Evolutionary conservation across 208 protist genomes (phyloP).

Genomic region (Leishmania tarentolae): DNA sequence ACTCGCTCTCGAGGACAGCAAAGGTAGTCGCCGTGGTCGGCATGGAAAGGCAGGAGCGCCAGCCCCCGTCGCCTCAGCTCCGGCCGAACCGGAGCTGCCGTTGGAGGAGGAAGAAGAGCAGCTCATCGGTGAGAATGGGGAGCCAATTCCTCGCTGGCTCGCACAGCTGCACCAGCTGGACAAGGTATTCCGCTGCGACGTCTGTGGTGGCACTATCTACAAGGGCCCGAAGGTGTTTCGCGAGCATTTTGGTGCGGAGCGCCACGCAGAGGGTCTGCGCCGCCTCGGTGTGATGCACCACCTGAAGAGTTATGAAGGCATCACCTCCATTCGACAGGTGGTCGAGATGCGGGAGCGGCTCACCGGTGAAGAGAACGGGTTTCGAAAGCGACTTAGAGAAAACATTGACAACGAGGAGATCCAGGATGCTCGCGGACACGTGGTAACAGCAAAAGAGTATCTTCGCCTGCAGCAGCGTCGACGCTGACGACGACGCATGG

Average conservation of each 20-base stretch:
- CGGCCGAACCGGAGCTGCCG: background rate
- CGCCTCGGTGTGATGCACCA: slow-evolving; percentile 70
- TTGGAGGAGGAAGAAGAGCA: slow-evolving; percentile 39
- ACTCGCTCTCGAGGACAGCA: slow-evolving; percentile 16
- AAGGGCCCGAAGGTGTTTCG: slow-evolving; percentile 84
- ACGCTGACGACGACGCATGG: background rate
- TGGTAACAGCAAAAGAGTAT: slow-evolving; percentile 75
- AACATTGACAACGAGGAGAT: slow-evolving; percentile 85
- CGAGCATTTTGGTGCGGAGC: slow-evolving; percentile 85
- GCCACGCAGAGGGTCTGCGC: slow-evolving; percentile 81
- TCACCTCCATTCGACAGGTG: slow-evolving; percentile 73
- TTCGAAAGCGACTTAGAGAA: slow-evolving; percentile 69
- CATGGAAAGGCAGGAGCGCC: background rate
- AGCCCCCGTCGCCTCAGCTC: background rate
- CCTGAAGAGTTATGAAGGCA: slow-evolving; percentile 77
- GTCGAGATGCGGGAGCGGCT: slow-evolving; percentile 77
- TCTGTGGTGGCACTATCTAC: slow-evolving; percentile 89
- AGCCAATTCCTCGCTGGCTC: slow-evolving; percentile 82
- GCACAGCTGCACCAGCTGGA: slow-evolving; percentile 83
- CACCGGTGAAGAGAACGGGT: slow-evolving; percentile 19
- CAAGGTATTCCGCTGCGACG: slow-evolving; percentile 81
- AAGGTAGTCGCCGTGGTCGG: background rate
- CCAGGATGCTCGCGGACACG: slow-evolving; percentile 78
- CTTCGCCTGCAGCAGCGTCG: slow-evolving; percentile 49
- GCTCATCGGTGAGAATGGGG: slow-evolving; percentile 75